Evolutionary conservation across 495 filamentous ascomycete species (phyloP), one percentile per base, ranked within the genome.

Genomic region (Xylaria nigripes): DNA sequence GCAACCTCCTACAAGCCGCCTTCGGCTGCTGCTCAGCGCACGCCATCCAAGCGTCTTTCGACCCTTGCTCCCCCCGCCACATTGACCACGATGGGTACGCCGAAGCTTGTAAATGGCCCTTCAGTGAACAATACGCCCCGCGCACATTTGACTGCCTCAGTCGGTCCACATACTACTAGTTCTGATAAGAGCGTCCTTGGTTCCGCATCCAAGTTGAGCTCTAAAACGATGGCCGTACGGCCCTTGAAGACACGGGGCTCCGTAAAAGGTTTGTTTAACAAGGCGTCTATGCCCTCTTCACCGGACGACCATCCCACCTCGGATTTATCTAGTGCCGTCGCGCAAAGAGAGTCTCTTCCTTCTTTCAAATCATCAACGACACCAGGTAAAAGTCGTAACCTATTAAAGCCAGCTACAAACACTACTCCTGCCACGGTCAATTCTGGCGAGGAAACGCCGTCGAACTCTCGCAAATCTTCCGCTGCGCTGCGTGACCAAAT

Each of bases 401-500:
- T 61, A 15, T 71, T 68, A n/a, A 9, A 62, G 66, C 48, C 58
- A 66, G 1, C 74, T 8, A 68, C 67, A 18, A 55, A 61, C 13
- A 73, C 70, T 46, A 76, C 71, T n/a, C 60, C 54, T n/a, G 46
- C 62, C 23, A 72, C 73, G 10, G 57, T 68, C 8, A 62, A 73
- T 44, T 72, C 70, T 16, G 45, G 59, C 8, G 68, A 75, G 43
- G 51, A 68, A 19, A 34, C 66, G 23, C 56, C 70, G 42, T 54
- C 58, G 6, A 59, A 63, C 36, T 45, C 56, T 24, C 53, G 80
- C 9, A 91, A 86, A 60, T 87, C 90, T 1, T 96, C 93, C 2
- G 77, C 79, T 32, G 85, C 90, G 2, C 67, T 98, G 42, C 80
- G 93, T 16, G 90, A 96, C 45, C 89, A 87, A 53, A 96, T 98